A percentile compares a stretch with the other conserved stretches of the same genome.
Conservation (phyloP, 768 basidiomycete species). For the Neoboletus brunneissimus region DNA sequence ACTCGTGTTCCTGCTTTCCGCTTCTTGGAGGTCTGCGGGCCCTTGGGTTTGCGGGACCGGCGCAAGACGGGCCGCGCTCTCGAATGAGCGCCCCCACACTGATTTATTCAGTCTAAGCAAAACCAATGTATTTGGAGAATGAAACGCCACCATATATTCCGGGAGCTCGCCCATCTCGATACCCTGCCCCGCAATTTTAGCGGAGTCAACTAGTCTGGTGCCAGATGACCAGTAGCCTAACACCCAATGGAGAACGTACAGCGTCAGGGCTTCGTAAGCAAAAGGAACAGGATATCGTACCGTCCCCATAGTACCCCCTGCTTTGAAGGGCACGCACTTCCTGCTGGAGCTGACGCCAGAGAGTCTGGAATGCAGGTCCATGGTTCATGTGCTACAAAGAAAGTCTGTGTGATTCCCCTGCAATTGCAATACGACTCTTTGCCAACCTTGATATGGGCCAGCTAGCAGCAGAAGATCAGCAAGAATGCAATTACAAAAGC, state of each 20-base stretch:
- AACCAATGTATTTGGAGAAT: not conserved
- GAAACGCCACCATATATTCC: slow-evolving; percentile 62
- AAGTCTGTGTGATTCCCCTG: not conserved
- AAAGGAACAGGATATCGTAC: slow-evolving; percentile 33
- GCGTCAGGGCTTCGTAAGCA: slow-evolving; percentile 6
- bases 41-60: slow-evolving; percentile 49
- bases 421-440: not conserved
- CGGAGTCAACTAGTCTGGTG: slow-evolving; percentile 64
- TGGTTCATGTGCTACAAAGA: slow-evolving; percentile 72
- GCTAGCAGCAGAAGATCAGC: slow-evolving; percentile 37
- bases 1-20: slow-evolving; percentile 73
- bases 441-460: slow-evolving; percentile 77
- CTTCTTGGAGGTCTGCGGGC: slow-evolving; percentile 60
- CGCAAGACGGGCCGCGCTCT: slow-evolving; percentile 53
- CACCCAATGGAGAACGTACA: not conserved
- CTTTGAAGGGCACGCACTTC: slow-evolving; percentile 71
- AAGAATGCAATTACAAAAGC: not conserved
- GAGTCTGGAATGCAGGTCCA: slow-evolving; percentile 67
- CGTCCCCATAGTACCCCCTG: slow-evolving; percentile 81
- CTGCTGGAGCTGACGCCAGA: slow-evolving; percentile 62
- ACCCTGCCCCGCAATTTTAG: slow-evolving; percentile 48
- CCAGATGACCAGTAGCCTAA: slow-evolving; percentile 84
- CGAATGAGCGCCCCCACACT: slow-evolving; percentile 82
- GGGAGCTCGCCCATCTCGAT: slow-evolving; percentile 60
- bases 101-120: not conserved